A percentile compares a stretch with the other conserved stretches of the same genome.
Conservation (phyloP, 257 asterid genomes). For the Solanum verrucosum region DNA sequence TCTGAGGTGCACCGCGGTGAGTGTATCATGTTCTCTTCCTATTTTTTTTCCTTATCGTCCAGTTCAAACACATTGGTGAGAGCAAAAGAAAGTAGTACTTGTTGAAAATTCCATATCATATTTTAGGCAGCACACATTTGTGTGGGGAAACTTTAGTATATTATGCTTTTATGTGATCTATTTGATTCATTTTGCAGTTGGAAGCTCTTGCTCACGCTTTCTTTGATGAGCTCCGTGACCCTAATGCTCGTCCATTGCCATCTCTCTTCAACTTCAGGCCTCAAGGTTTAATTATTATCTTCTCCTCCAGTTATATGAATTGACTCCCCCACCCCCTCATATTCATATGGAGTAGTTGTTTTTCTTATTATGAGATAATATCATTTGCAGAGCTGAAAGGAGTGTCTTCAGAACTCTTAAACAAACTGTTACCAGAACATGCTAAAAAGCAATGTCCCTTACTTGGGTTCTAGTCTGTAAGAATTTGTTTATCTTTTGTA, state of each 20-base stretch:
- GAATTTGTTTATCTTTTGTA: conserved; percentile 10
- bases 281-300: conserved; percentile 28
- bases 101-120: not conserved
- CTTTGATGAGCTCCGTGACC: conserved; percentile 62
- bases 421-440: conserved; percentile 62
- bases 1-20: conserved; percentile 74
- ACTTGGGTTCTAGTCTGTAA: conserved; percentile 19
- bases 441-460: conserved; percentile 55
- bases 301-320: not conserved
- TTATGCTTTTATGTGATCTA: not conserved
- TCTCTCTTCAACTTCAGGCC: conserved; percentile 70
- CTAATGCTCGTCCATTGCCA: conserved; percentile 61
- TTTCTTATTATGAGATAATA: not conserved
- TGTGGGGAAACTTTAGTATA: not conserved
- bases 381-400: conserved; percentile 58
- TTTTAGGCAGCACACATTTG: not conserved
- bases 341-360: not conserved
- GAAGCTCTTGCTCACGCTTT: conserved; percentile 68
- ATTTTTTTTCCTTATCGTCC: not conserved
- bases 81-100: not conserved
- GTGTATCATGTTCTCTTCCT: conserved; percentile 13
- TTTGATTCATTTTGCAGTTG: conserved; percentile 27
- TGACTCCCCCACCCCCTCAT: not conserved
- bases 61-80: not conserved
- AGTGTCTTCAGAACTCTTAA: conserved; percentile 49